Base-by-base conservation (phyloP, 192 early-diverging fungal genomes). In the Ambispora gerdemannii region DNA sequence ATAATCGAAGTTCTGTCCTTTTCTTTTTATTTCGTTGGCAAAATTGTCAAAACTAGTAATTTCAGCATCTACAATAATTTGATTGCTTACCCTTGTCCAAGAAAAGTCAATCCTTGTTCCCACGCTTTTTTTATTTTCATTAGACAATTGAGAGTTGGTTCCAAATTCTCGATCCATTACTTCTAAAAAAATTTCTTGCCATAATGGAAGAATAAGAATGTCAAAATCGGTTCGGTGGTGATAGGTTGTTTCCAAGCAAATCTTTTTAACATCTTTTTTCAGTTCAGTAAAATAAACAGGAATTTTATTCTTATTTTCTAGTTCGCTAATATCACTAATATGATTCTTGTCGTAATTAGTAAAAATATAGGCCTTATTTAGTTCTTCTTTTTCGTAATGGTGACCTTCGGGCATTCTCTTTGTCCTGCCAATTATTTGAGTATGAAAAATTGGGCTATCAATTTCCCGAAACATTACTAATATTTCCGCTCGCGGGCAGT, bases 181-280 rank as follows among this genome's bases (percentile, higher is more conserved):
- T 47, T 47, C 43, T 47, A 47, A 47, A 47, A 47, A 47, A 17
- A 47, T 47, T 47, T 47, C 43, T 47, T 47, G 43, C 17, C 43
- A 47, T 47, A 47, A 47, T 47, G 43, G 43, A 47, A 47, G 43
- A 47, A 47, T 47, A 47, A 47, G 43, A 47, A 47, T 47, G 43
- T 47, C 43, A 47, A 47, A 47, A 47, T 47, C 43, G 17, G 43
- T 47, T 47, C 43, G 43, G 17, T 47, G 17, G 17, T 47, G 43
- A 47, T 47, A 47, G 17, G 43, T 47, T 47, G 43, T 47, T 47
- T 47, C 43, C 43, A 47, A 47, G 43, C 43, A 47, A 47, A 47
- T 47, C 43, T 17, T 47, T 47, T 47, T 17, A 47, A 47, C 43
- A 47, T 47, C 43, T 47, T 47, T 47, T 47, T 47, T 47, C 17